phyloP scores from a whole-genome alignment of 352 stramenopile species.

The Saprolegnia parasitica region DNA sequence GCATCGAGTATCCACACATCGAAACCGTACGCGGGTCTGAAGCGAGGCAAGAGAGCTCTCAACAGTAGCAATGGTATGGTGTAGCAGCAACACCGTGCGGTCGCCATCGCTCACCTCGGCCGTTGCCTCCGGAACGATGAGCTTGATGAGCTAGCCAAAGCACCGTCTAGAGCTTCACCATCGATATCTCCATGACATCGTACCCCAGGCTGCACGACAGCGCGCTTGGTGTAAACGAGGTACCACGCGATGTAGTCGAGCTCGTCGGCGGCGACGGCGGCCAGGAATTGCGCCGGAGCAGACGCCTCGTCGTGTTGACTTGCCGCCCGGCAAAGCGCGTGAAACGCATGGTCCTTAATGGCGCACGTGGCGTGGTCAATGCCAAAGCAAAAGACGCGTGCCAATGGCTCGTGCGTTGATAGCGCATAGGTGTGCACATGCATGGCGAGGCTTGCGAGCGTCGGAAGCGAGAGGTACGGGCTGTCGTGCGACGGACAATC shows the following conservation, averaged over 20 bases:
- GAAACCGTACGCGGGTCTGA: neutral
- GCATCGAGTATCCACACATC: neutral
- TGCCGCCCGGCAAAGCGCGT: slow-evolving; percentile 11
- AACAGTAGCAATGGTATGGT: slow-evolving; percentile 19
- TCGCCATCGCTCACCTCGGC: neutral
- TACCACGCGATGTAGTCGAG: slow-evolving; percentile 13
- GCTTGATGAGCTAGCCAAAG: slow-evolving; percentile 14
- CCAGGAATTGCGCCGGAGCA: neutral
- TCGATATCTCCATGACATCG: neutral
- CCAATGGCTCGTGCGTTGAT: neutral
- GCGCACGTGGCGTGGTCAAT: neutral
- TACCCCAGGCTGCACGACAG: slow-evolving; percentile 8
- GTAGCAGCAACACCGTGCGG: slow-evolving; percentile 19
- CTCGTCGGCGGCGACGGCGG: neutral
- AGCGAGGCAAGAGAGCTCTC: slow-evolving; percentile 11
- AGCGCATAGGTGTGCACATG: neutral
- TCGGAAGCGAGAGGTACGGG: slow-evolving; percentile 17
- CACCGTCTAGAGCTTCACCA: neutral
- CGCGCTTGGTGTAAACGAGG: slow-evolving; percentile 17
- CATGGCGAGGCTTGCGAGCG: neutral
- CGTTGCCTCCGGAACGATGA: neutral
- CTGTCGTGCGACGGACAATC: neutral
- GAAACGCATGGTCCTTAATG: slow-evolving; percentile 4
- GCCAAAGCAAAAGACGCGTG: slow-evolving; percentile 18
- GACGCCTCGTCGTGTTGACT: neutral